A percentile compares a stretch with the other conserved stretches of the same genome.
Conservation (phyloP, 805 yeast species). For the Huiozyma naganishii region DNA sequence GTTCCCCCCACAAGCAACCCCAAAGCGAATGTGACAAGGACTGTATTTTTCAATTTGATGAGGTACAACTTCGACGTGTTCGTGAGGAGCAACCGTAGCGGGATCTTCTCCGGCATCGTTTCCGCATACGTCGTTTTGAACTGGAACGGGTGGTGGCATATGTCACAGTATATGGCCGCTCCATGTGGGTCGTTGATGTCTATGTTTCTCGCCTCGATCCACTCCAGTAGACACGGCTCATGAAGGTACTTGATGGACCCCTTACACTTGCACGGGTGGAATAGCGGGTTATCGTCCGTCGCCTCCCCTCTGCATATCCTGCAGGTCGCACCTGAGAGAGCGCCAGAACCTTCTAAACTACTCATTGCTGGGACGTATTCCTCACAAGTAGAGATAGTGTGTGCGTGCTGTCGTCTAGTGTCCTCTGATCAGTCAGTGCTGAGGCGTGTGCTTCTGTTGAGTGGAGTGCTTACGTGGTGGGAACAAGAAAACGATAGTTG, state of each 20-base stretch:
- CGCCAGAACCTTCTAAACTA: background rate
- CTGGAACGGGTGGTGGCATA: conserved; percentile 67
- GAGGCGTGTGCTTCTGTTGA: no score
- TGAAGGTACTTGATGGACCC: conserved; percentile 92
- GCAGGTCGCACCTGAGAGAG: conserved; percentile 39
- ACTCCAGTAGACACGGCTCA: conserved; percentile 80
- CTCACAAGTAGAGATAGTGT: no score
- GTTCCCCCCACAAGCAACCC: conserved; percentile 32
- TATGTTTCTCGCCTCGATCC: conserved; percentile 45
- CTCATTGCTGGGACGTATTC: no score
- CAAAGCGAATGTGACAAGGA: conserved; percentile 28
- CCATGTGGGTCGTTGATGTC: conserved; percentile 23
- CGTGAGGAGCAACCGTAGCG: conserved; percentile 37
- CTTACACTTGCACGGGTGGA: conserved; percentile 86
- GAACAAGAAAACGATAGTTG: no score
- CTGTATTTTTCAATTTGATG: conserved; percentile 8
- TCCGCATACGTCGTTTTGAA: conserved; percentile 57
- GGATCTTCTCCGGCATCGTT: conserved; percentile 54
- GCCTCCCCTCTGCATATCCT: conserved; percentile 92
- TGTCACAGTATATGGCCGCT: conserved; percentile 66
- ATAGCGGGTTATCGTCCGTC: conserved; percentile 66
- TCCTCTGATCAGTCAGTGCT: no score
- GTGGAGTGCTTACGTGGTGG: no score
- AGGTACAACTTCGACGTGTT: conserved; percentile 26
- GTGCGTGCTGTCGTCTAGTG: no score